Evolutionary conservation across 768 basidiomycete species (phyloP), one percentile per base, ranked within the genome.

Genomic region (Boletus bicolor): DNA sequence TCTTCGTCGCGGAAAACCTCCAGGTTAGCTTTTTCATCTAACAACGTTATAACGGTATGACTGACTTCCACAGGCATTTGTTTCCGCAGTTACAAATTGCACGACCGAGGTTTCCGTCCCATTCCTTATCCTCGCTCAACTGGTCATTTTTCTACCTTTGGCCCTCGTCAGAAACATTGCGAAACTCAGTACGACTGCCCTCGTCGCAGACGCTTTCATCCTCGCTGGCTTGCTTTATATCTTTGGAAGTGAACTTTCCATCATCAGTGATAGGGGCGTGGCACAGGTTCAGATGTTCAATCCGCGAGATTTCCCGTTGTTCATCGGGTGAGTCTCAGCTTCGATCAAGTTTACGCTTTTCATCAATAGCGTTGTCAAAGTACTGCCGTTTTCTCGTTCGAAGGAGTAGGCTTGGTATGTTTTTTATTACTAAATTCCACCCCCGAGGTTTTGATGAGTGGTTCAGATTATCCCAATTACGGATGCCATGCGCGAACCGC

Each of bases 361-460:
- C 5, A 45, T 45, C 60, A 6, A 58, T 53, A 15, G 28, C 17
- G 37, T 58, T 28, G 57, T 43, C 28, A 60, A 62, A 93, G 94
- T 8, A 98, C 97, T 24, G 96, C 97, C 4, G 96, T 98, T 32
- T 98, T 98, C 72, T 93, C 97, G 1, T 99, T 98, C 64, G 96
- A 99, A 72, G 96, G 96, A 9, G 93, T 99, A 61, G 97, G 96
- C 46, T 76, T 98, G 73, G 87, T 89, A 62, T 61, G 84, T 71
- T 51, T 32, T 30, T 28, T 28, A 19, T 41, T 43, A n/a, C 30
- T 12, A 17, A 26, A 36, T 28, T 36, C 6, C 12, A 28, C 32
- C 42, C 34, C 7, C 26, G 28, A 26, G 11, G 24, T 47, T 44
- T 37, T 57, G 51, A 63, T 55, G 44, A 21, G 21, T 4, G 14